Percentiles rank a stretch among this genome's conserved stretches.
These are phyloP conservation scores for Casuarina glauca DNA, from an alignment of 306 rosid species.

Conservation along the genomic window DNA sequence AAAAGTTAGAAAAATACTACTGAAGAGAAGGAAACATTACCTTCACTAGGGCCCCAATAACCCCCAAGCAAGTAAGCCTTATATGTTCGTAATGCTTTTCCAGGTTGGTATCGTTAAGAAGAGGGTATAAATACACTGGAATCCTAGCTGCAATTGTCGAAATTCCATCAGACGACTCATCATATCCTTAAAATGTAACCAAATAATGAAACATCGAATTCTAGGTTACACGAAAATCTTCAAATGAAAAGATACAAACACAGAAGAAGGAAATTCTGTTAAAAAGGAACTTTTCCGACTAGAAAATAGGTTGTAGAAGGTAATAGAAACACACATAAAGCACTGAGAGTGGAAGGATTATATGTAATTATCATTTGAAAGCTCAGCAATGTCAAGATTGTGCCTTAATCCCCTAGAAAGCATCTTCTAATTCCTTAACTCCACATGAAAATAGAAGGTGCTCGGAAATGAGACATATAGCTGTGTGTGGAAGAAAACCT, in stretches of 20 bases:
- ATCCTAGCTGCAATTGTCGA: constrained; percentile 33
- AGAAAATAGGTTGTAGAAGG: neutral
- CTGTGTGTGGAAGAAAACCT: neutral
- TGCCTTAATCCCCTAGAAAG: neutral
- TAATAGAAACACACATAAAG: neutral
- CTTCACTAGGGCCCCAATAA: constrained; percentile 47
- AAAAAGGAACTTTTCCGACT: neutral
- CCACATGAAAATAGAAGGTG: neutral
- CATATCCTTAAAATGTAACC: neutral
- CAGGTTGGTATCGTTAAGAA: constrained; percentile 25
- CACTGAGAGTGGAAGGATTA: neutral
- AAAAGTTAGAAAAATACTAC: neutral
- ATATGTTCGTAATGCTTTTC: constrained; percentile 39
- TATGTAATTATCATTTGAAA: neutral
- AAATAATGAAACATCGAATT: neutral
- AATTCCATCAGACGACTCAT: too few relatives aligned
- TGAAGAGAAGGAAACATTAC: constrained; percentile 24
- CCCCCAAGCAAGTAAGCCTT: constrained; percentile 49
- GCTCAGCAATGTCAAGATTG: neutral
- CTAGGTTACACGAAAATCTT: neutral
- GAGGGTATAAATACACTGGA: constrained; percentile 42
- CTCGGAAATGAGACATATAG: too few relatives aligned
- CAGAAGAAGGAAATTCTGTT: neutral
- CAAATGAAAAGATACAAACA: neutral
- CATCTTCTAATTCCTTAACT: neutral